Conservation (phyloP, 2,329 filamentous ascomycete species). For the Alternaria sp. region DNA sequence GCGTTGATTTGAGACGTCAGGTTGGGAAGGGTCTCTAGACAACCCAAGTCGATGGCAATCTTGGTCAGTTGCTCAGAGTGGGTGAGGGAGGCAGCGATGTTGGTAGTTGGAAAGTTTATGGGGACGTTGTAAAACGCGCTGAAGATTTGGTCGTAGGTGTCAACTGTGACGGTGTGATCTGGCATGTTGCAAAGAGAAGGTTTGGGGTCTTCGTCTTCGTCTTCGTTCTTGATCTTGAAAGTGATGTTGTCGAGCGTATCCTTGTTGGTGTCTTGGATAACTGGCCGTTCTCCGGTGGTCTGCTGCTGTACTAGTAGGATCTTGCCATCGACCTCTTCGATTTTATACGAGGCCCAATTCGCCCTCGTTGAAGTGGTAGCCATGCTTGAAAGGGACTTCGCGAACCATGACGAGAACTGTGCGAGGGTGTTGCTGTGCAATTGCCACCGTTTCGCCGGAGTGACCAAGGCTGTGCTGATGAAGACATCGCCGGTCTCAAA, state of each 20-base stretch:
- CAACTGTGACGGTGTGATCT: background rate
- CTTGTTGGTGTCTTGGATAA: background rate
- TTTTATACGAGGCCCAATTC: slow-evolving; percentile 4
- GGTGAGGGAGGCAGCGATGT: slow-evolving; percentile 29
- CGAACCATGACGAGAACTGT: slow-evolving; percentile 29
- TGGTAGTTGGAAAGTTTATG: slow-evolving; percentile 25
- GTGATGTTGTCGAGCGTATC: background rate
- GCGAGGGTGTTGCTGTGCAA: slow-evolving; percentile 26
- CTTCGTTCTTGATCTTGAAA: background rate
- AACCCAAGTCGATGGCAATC: slow-evolving; percentile 36
- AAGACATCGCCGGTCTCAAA: slow-evolving; percentile 15
- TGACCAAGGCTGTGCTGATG: slow-evolving; percentile 3
- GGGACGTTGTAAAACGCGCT: slow-evolving; percentile 37
- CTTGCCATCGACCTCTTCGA: slow-evolving; percentile 14
- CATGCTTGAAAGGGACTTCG: background rate
- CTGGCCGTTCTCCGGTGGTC: background rate
- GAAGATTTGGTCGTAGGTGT: slow-evolving; percentile 35
- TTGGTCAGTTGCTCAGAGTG: slow-evolving; percentile 40
- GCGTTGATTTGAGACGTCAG: slow-evolving; percentile 36
- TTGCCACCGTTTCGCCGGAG: slow-evolving; percentile 16
- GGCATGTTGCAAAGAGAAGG: background rate
- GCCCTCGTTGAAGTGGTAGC: no score
- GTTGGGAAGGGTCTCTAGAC: slow-evolving; percentile 18
- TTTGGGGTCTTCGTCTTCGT: background rate
- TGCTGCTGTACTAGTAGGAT: slow-evolving; percentile 2